Evolutionary conservation across 257 asterid species (phyloP), one percentile per base, ranked within the genome.

Genomic region (Thymus quinquecostatus): DNA sequence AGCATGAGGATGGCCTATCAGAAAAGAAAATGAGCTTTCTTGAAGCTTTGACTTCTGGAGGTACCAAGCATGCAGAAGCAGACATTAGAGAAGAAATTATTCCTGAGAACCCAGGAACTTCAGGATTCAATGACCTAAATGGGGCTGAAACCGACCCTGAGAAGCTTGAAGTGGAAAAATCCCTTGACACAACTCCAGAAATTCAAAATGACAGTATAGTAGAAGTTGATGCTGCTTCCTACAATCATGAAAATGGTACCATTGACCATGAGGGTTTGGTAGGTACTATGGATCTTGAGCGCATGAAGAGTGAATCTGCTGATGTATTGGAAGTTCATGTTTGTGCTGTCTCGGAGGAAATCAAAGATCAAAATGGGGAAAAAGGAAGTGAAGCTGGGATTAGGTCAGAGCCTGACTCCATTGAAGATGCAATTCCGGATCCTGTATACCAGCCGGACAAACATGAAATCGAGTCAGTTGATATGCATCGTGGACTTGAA

Each of bases 211-310:
- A 30, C 48, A 68, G 60, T 73, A 58, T 33, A 34, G 66, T 74
- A 30, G 84, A 67, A 58, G 73, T 54, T 48, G 82, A 78, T 70
- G 5, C 56, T 64, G 60, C 68, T 71, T 48, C 60, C 13, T 62
- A 58, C 65, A 61, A 71, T 71, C 83, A 80, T 33, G 87, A 77
- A 67, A 86, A 83, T 83, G 82, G 84, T 44, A 75, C 70, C 30
- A 11, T 57, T 10, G 60, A 63, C 73, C 77, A 77, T 68, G 72
- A 62, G 68, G 51, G 44, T 48, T 8, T 66, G 76, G 80, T 29
- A 27, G 75, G 45, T 53, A 51, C 73, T 40, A 34, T 33, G 71
- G 64, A 56, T 62, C 63, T 51, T 59, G 86, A 75, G 43, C 68
- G 57, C 36, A 48, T 57, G 64, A 28, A 51, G 60, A 60, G 47